Conservation (phyloP, 2,329 filamentous ascomycete genomes). For the Trichophaea hybrida region DNA sequence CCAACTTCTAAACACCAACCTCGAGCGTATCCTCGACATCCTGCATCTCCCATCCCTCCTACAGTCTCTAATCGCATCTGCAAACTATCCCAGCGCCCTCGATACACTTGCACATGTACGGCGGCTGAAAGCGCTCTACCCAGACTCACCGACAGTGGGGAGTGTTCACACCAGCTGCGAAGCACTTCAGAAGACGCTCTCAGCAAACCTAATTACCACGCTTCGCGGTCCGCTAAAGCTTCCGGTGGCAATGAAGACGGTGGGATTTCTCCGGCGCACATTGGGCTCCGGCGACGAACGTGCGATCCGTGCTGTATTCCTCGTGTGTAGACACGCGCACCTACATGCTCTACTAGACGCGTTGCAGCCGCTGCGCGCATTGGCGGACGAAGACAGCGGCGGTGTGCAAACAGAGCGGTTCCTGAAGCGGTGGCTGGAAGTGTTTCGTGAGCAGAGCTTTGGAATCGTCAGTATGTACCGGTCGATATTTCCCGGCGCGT, state of each 20-base stretch:
- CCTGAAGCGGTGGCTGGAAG: slow-evolving; percentile 88
- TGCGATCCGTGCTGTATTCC: slow-evolving; percentile 49
- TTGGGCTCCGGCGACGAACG: slow-evolving; percentile 35
- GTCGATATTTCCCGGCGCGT: slow-evolving; percentile 61
- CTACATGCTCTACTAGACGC: slow-evolving; percentile 68
- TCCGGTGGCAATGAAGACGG: slow-evolving; percentile 74
- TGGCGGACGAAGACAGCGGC: slow-evolving; percentile 56
- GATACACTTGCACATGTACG: slow-evolving; percentile 91
- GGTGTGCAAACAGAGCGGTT: slow-evolving; percentile 91
- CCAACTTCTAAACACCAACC: slow-evolving; percentile 64
- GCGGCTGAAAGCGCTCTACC: slow-evolving; percentile 68
- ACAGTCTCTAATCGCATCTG: slow-evolving; percentile 56
- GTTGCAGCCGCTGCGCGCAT: slow-evolving; percentile 66
- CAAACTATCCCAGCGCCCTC: slow-evolving; percentile 73
- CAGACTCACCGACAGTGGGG: slow-evolving; percentile 57
- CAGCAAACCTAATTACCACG: slow-evolving; percentile 63
- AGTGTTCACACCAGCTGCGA: slow-evolving; percentile 67
- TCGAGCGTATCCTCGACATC: slow-evolving; percentile 78
- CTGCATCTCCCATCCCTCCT: slow-evolving; percentile 79
- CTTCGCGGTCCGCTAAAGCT: slow-evolving; percentile 73
- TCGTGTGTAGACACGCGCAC: slow-evolving; percentile 71
- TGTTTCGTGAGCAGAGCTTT: slow-evolving; percentile 95
- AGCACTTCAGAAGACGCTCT: slow-evolving; percentile 75
- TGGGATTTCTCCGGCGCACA: slow-evolving; percentile 69
- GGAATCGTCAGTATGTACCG: slow-evolving; percentile 88